Conservation (phyloP, 495 filamentous ascomycete genomes). For the Penicillium malachiteum region DNA sequence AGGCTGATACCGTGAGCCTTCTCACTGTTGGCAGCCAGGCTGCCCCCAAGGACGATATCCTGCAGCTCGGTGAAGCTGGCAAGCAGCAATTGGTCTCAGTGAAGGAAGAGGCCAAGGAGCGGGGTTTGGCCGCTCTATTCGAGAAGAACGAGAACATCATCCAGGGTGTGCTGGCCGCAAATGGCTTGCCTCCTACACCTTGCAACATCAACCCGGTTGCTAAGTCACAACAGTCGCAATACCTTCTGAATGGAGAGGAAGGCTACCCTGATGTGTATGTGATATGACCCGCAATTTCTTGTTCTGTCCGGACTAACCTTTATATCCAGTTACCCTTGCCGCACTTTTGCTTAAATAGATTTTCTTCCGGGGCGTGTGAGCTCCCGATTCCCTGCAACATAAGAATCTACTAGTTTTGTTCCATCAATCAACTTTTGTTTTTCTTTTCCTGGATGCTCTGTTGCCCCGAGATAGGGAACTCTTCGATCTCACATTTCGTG, state of each 20-base stretch:
- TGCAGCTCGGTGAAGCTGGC: constrained; percentile 80
- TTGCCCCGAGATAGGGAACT: too few species aligned
- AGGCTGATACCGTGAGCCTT: constrained; percentile 82
- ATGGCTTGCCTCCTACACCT: constrained; percentile 82
- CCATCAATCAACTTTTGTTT: constrained; percentile 1
- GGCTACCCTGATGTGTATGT: constrained; percentile 54
- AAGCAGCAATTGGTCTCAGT: constrained; percentile 75
- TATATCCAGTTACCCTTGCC: constrained; percentile 49
- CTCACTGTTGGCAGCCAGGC: constrained; percentile 81
- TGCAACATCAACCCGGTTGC: constrained; percentile 52
- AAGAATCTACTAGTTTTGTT: not conserved
- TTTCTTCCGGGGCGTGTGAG: not conserved
- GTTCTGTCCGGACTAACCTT: constrained; percentile 19
- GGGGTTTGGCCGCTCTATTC: constrained; percentile 68
- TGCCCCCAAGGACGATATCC: constrained; percentile 71
- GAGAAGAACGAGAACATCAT: constrained; percentile 64
- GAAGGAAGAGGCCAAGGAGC: constrained; percentile 72
- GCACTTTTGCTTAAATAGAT: constrained; percentile 49
- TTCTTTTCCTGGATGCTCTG: not conserved
- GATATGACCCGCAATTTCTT: not conserved
- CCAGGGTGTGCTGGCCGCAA: constrained; percentile 63
- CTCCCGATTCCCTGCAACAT: constrained; percentile 1
- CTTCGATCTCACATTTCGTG: too few species aligned
- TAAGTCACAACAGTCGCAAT: constrained; percentile 37
- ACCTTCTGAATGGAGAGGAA: constrained; percentile 43